Evolutionary conservation across 2,329 filamentous ascomycete genomes (phyloP), one percentile per base, ranked within the genome.

Genomic region (Fusarium aywerte): DNA sequence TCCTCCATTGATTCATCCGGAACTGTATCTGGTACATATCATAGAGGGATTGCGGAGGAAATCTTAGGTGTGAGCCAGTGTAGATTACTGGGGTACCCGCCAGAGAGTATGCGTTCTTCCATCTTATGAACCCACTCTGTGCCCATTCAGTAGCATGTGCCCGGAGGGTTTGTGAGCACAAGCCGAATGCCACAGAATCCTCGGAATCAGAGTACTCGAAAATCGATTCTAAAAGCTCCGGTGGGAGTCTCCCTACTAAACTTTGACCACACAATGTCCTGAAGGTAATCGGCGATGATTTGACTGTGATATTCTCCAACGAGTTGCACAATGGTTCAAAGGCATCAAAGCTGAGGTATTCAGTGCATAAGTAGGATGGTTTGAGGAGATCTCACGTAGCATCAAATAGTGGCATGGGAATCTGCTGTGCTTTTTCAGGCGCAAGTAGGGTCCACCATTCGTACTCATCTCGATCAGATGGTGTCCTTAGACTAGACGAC

Each of bases 151-250:
- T 4, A 13, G 50, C 47, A 8, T 50, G n/a, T 6, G 3, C 15
- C 58, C 58, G 67, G 3, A 67, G 38, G 2, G n/a, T 15, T 4
- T 29, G 45, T 5, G 62, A 67, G 25, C 58, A 56, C 11, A 67
- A 29, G 4, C 45, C 20, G 4, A 67, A 43, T 5, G 57, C 18
- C 13, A 63, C 15, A 1, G 40, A 18, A 0, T 59, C 47, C 2
- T 29, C n/a, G 1, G 43, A 7, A 2, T 40, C 5, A 12, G 56
- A 33, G 1, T 29, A 7, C 4, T 7, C 12, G 4, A 57, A 51
- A 7, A 67, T 25, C 1, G 3, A 4, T 4, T 7, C 9, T 3
- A 57, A 8, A 0, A 67, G 33, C 11, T 67, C 65, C 4, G 29
- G 1, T 1, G 58, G 65, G 2, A 67, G 42, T 13, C 8, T 18